Conservation (phyloP, 1,284 basidiomycete genomes). For the Rhodofomes roseus region DNA sequence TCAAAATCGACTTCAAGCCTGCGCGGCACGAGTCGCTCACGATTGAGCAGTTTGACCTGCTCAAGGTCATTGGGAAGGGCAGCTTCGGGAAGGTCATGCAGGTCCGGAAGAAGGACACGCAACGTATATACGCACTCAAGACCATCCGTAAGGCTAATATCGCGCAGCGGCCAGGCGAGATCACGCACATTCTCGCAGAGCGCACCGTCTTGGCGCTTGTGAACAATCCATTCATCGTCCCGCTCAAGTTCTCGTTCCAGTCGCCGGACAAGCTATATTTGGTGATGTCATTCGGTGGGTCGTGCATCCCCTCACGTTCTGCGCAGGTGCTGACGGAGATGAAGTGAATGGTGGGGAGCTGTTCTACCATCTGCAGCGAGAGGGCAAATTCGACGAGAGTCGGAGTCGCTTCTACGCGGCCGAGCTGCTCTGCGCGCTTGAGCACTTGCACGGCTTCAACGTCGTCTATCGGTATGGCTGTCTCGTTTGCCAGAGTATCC, state of each 20-base stretch:
- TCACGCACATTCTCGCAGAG: constrained; percentile 97
- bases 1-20: constrained; percentile 93
- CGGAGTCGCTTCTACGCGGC: constrained; percentile 96
- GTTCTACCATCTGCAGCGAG: constrained; percentile 96
- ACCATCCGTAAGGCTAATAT: constrained; percentile 99
- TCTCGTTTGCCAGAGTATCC: background rate
- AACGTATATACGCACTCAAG: constrained; percentile 97
- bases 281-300: constrained; percentile 88
- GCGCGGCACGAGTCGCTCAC: constrained; percentile 80
- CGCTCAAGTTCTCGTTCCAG: constrained; percentile 99
- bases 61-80: constrained; percentile 98
- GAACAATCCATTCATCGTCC: constrained; percentile 99
- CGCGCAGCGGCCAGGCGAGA: constrained; percentile 92
- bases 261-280: constrained; percentile 97
- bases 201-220: constrained; percentile 95
- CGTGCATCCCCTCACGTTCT: background rate
- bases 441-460: constrained; percentile 97
- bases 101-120: constrained; percentile 97
- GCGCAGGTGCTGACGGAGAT: background rate
- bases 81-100: constrained; percentile 99
- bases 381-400: constrained; percentile 94
- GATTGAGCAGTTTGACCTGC: constrained; percentile 94
- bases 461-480: constrained; percentile 87
- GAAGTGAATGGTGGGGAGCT: constrained; percentile 95
- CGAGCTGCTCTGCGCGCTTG: constrained; percentile 90